These are phyloP conservation scores for Elaeis guineensis DNA, from an alignment of 176 grass and related monocot species.

Conservation along the genomic window DNA sequence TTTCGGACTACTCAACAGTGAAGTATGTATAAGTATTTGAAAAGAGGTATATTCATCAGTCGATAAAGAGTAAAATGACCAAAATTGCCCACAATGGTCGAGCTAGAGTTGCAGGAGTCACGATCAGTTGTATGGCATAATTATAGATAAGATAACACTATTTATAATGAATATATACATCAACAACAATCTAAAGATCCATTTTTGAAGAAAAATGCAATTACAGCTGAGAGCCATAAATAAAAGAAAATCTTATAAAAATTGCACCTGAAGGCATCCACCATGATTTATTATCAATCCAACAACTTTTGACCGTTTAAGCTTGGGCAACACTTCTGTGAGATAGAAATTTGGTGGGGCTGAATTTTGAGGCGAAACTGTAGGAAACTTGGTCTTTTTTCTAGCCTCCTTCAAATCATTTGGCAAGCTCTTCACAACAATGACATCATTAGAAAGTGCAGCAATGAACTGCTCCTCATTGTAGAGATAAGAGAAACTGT, in stretches of 20 bases:
- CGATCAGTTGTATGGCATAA: no score
- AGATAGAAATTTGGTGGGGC: conserved; percentile 70
- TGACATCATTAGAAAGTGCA: conserved; percentile 64
- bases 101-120: no score
- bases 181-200: not conserved
- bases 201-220: not conserved
- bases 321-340: conserved; percentile 63
- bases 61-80: no score
- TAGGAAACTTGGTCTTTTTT: conserved; percentile 89
- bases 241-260: not conserved
- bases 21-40: no score
- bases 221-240: no score
- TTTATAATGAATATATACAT: no score
- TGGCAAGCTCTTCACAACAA: conserved; percentile 68
- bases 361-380: conserved; percentile 62
- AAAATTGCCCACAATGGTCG: no score
- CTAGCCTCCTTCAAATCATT: conserved; percentile 77
- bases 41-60: no score
- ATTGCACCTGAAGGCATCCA: conserved; percentile 82
- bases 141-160: no score
- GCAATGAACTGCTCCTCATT: conserved; percentile 84
- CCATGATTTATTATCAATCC: conserved; percentile 83
- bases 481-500: conserved; percentile 95
- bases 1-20: no score
- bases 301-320: conserved; percentile 80